Percentiles rank a stretch among this genome's conserved stretches.
These are phyloP conservation scores for Protomyces macrosporus DNA, from an alignment of 1,139 yeast species.

Conservation along the genomic window DNA sequence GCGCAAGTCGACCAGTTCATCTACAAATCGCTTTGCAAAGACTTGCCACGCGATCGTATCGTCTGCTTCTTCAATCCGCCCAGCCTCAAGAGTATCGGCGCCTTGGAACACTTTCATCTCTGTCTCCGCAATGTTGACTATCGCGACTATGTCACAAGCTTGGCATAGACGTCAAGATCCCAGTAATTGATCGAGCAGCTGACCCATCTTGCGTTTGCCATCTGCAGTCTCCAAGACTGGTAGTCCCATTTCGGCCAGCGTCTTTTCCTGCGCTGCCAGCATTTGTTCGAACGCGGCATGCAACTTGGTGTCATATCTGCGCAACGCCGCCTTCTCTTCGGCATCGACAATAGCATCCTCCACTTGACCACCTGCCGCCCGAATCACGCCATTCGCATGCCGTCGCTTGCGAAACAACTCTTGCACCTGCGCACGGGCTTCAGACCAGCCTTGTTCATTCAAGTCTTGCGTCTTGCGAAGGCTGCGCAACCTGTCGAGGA, in stretches of 20 bases:
- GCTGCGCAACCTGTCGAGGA: background rate
- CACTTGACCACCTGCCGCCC: background rate
- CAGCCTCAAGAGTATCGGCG: slow-evolving; percentile 16
- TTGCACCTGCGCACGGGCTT: background rate
- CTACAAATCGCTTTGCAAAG: background rate
- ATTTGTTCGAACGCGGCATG: background rate
- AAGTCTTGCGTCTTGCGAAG: background rate
- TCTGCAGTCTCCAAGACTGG: background rate
- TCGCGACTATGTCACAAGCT: background rate
- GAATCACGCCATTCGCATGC: background rate
- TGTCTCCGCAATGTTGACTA: slow-evolving; percentile 2
- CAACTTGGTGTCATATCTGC: background rate
- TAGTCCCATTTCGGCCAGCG: background rate
- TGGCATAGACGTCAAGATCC: background rate
- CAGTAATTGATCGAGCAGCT: background rate
- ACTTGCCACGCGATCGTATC: background rate
- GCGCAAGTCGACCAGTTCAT: slow-evolving; percentile 2
- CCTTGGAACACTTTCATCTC: slow-evolving; percentile 26
- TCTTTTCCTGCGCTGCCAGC: background rate
- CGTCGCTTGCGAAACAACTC: background rate
- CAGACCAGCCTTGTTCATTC: background rate
- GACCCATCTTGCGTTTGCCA: background rate
- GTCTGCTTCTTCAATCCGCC: slow-evolving; percentile 20
- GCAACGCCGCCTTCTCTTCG: background rate
- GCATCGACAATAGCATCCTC: background rate